Evolutionary conservation across 2,329 filamentous ascomycete genomes (phyloP), one percentile per base, ranked within the genome.

Genomic region (Penicillium sp.): DNA sequence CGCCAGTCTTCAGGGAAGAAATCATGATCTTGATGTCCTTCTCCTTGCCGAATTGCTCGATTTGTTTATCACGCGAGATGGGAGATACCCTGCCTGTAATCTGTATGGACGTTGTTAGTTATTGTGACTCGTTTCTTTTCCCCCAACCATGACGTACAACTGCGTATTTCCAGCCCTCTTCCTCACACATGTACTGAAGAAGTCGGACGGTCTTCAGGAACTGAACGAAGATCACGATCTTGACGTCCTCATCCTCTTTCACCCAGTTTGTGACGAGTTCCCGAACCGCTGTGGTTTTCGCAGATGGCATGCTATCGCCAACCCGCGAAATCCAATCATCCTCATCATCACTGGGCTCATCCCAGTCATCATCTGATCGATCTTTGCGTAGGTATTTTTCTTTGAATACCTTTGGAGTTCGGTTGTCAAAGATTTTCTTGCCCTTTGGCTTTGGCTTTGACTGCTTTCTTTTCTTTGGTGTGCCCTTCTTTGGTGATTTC

Each of bases 181-280:
- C 66, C 0, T 73, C 31, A 65, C 82, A 87, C 40, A 87, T 74
- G 1, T 73, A 75, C 0, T 62, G 69, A 2, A 88, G 64, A 19
- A 87, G 81, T 0, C 74, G 67, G 6, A 84, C 76, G 63, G 86
- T 81, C 3, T 78, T 72, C 2, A 82, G 69, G 58, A 85, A 88
- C 62, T 88, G 84, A 0, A 81, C 84, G 62, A 86, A 88, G 46
- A 88, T 71, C 57, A 83, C 83, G 46, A 86, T 79, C 69, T 88
- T 88, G 41, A 78, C 78, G 0, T 74, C 51, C 0, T 75, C 74
- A 4, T 81, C 77, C 13, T 81, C 74, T 41, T 41, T 27, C 13
- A 41, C 5, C 49, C 49, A 50, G 2, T 31, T 17, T 21, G 37
- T 3, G n/a, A 41, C 19, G 4, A 41, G 37, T 2, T 17, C 25